Conservation (phyloP, 2,329 filamentous ascomycete genomes). For the Paecilomyces variotii region DNA sequence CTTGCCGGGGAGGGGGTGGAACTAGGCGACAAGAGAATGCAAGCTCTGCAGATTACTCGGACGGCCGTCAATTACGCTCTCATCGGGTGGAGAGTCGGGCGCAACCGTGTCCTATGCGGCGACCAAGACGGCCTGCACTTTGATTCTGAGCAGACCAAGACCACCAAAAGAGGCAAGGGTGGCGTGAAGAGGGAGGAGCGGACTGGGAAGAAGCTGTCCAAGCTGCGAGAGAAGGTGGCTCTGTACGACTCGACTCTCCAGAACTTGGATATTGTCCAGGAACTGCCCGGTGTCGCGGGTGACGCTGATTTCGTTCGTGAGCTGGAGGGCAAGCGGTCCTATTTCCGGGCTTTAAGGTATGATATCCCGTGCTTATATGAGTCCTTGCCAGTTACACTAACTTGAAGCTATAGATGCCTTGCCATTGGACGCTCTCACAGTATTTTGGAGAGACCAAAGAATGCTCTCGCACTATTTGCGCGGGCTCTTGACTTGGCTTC, state of each 20-base stretch:
- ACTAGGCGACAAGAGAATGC: slow-evolving; percentile 78
- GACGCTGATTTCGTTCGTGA: slow-evolving; percentile 69
- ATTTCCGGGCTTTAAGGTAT: slow-evolving; percentile 84
- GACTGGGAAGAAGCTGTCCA: slow-evolving; percentile 65
- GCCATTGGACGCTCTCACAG: slow-evolving; percentile 80
- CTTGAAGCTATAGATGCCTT: slow-evolving; percentile 51
- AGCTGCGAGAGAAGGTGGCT: slow-evolving; percentile 77
- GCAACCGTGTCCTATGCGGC: slow-evolving; percentile 85
- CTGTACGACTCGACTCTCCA: slow-evolving; percentile 87
- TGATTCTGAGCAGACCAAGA: slow-evolving; percentile 36
- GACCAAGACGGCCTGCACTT: slow-evolving; percentile 65
- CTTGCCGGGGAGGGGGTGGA: slow-evolving; percentile 73
- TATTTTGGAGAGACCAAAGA: slow-evolving; percentile 61
- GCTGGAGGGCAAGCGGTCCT: slow-evolving; percentile 67
- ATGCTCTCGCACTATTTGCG: slow-evolving; percentile 77
- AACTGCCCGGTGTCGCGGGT: slow-evolving; percentile 80
- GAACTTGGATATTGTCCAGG: slow-evolving; percentile 81
- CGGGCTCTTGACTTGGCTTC: slow-evolving; percentile 59
- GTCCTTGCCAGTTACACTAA: slow-evolving; percentile 4
- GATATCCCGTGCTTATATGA: slow-evolving; percentile 13
- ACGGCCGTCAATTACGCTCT: slow-evolving; percentile 92
- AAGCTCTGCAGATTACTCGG: slow-evolving; percentile 82
- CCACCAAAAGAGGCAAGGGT: slow-evolving; percentile 46
- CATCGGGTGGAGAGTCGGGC: slow-evolving; percentile 88
- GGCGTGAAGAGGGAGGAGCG: slow-evolving; percentile 55